Evolutionary conservation across 2,329 filamentous ascomycete genomes (phyloP).

Genomic region (Tolypocladium ovalisporum): DNA sequence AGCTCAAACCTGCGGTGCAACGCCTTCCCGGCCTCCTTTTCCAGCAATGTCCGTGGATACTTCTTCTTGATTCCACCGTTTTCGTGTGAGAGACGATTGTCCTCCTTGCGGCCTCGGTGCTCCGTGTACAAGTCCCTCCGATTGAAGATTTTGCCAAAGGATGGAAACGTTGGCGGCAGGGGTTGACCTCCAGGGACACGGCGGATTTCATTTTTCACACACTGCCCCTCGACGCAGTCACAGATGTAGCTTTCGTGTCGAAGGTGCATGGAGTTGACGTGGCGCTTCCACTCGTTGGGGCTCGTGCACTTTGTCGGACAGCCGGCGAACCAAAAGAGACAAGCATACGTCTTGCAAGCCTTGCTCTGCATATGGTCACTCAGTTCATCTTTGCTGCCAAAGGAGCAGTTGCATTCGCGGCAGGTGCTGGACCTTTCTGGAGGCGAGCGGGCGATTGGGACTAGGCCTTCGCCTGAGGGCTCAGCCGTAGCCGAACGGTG

Average conservation of each 20-base stretch:
- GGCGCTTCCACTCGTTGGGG: constrained; percentile 96
- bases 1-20: constrained; percentile 47
- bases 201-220: constrained; percentile 18
- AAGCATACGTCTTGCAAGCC: constrained; percentile 48
- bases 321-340: constrained; percentile 68
- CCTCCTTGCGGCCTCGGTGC: constrained; percentile 80
- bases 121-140: constrained; percentile 88
- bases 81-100: neutral
- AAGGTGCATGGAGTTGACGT: constrained; percentile 72
- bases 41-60: constrained; percentile 29
- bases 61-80: constrained; percentile 16
- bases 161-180: constrained; percentile 18
- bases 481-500: neutral
- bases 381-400: neutral
- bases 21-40: constrained; percentile 46
- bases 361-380: neutral
- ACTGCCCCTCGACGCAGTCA: constrained; percentile 57
- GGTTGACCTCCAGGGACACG: constrained; percentile 5
- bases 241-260: constrained; percentile 67
- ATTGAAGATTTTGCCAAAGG: constrained; percentile 63
- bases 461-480: neutral
- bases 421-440: constrained; percentile 35
- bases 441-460: constrained; percentile 15
- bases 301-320: constrained; percentile 62
- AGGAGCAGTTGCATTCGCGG: neutral